Percentiles rank a stretch among this genome's conserved stretches.
Conservation (phyloP, 2,329 filamentous ascomycete genomes). For the Clonostachys sp. region DNA sequence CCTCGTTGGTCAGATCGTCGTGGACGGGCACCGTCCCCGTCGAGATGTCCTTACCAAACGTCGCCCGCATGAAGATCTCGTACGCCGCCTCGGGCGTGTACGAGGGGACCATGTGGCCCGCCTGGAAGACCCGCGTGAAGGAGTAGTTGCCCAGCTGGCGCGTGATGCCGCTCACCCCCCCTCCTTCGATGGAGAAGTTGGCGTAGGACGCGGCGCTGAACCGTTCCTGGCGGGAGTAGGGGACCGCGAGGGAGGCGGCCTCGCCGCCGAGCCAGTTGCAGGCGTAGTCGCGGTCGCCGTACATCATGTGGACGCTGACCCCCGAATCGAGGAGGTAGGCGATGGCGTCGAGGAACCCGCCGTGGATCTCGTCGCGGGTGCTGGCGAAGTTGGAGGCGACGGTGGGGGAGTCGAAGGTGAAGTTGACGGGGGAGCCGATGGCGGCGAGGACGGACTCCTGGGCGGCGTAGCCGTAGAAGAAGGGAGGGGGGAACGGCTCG, state of each 20-base stretch:
- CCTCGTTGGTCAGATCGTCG: slow-evolving; percentile 11
- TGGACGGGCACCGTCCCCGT: slow-evolving; percentile 47
- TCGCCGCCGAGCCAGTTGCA: slow-evolving; percentile 57
- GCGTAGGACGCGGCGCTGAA: slow-evolving; percentile 64
- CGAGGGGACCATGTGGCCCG: slow-evolving; percentile 57
- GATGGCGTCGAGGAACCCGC: slow-evolving; percentile 43
- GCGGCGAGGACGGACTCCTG: slow-evolving; percentile 48
- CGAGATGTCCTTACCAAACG: slow-evolving; percentile 48
- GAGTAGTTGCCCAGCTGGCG: slow-evolving; percentile 71
- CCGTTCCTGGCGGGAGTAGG: slow-evolving; percentile 35
- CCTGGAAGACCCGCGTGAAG: slow-evolving; percentile 61
- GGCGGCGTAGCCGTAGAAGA: slow-evolving; percentile 59
- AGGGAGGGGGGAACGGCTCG: slow-evolving; percentile 61
- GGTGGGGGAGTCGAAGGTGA: slow-evolving; percentile 36
- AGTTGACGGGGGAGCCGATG: slow-evolving; percentile 59
- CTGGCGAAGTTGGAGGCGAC: slow-evolving; percentile 50
- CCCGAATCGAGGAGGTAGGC: slow-evolving; percentile 56
- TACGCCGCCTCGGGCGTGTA: slow-evolving; percentile 55
- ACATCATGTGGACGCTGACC: slow-evolving; percentile 67
- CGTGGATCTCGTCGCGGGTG: slow-evolving; percentile 53
- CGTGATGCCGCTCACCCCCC: slow-evolving; percentile 50
- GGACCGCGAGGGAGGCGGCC: slow-evolving; percentile 59
- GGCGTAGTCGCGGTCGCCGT: slow-evolving; percentile 49
- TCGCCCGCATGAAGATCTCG: slow-evolving; percentile 53
- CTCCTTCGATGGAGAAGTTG: slow-evolving; percentile 59